Evolutionary conservation across 352 stramenopile genomes (phyloP).

Genomic region (Pythium folliculosum): DNA sequence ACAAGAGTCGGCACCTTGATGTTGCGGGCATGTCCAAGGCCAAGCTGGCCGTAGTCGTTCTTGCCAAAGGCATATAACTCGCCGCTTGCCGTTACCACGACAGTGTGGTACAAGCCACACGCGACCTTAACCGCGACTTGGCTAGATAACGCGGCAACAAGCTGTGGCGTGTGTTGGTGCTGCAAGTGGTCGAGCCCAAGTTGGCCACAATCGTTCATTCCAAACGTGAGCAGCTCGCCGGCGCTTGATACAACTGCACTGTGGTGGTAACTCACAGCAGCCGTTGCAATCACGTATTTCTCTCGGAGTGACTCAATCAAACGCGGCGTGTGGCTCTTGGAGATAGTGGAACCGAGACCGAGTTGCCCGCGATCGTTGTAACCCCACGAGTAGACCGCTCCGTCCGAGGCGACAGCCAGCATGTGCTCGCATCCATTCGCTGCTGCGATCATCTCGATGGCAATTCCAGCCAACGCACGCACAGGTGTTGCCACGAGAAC

Average conservation of each 20-base stretch:
- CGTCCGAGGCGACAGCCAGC: conserved; percentile 77
- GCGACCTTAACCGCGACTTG: conserved; percentile 73
- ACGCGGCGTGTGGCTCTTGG: conserved; percentile 82
- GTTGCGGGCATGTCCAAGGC: conserved; percentile 76
- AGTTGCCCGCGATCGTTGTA: conserved; percentile 88
- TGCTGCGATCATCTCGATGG: conserved; percentile 72
- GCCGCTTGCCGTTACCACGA: conserved; percentile 58
- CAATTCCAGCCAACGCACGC: conserved; percentile 59
- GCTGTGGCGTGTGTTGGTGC: conserved; percentile 83
- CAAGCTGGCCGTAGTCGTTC: conserved; percentile 87
- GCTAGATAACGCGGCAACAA: conserved; percentile 68
- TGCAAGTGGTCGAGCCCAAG: conserved; percentile 81
- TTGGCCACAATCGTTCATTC: conserved; percentile 89
- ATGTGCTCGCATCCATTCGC: conserved; percentile 89
- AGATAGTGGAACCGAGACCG: conserved; percentile 82
- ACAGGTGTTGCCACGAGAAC: conserved; percentile 78
- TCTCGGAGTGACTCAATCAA: conserved; percentile 83
- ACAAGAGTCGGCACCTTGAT: conserved; percentile 72
- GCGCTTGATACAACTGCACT: conserved; percentile 78
- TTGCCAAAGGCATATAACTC: conserved; percentile 86
- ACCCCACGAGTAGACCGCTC: conserved; percentile 82
- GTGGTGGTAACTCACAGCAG: conserved; percentile 86
- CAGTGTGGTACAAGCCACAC: conserved; percentile 83
- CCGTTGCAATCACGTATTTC: conserved; percentile 76
- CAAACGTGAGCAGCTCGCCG: conserved; percentile 82